A percentile compares a stretch with the other conserved stretches of the same genome.
phyloP scores from a whole-genome alignment of 352 stramenopile genomes.

The Pythium monospermum region DNA sequence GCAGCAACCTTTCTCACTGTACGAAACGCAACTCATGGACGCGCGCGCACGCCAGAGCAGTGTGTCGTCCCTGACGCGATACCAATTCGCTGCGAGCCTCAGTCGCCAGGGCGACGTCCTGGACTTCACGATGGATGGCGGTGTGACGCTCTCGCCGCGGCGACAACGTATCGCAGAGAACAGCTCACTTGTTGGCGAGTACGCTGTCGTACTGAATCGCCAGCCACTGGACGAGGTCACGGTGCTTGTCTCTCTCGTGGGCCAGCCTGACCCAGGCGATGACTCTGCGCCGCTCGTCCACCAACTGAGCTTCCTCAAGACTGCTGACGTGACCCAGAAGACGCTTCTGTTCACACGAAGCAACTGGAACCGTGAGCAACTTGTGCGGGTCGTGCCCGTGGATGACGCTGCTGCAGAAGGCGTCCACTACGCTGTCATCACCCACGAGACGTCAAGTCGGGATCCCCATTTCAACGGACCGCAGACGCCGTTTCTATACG shows the following conservation, averaged over 20 bases:
- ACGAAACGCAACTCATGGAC: constrained; percentile 56
- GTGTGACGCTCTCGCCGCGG: constrained; percentile 45
- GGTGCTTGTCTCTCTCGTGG: constrained; percentile 37
- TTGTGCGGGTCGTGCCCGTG: constrained; percentile 45
- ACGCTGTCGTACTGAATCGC: constrained; percentile 64
- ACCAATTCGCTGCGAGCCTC: constrained; percentile 54
- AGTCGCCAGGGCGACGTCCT: constrained; percentile 51
- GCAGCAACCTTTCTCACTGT: constrained; percentile 28
- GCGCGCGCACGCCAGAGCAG: constrained; percentile 23
- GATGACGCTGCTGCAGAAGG: constrained; percentile 58
- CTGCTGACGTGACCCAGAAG: constrained; percentile 8
- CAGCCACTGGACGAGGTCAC: constrained; percentile 46
- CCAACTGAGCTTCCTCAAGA: constrained; percentile 29
- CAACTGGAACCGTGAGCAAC: constrained; percentile 69
- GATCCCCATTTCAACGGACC: constrained; percentile 54
- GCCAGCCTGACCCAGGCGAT: constrained; percentile 23
- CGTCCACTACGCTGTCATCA: constrained; percentile 54
- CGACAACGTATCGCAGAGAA: constrained; percentile 48
- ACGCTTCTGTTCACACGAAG: constrained; percentile 38
- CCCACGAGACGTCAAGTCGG: constrained; percentile 32
- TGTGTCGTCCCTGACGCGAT: constrained; percentile 15
- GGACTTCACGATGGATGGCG: constrained; percentile 69
- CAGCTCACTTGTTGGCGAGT: constrained; percentile 37
- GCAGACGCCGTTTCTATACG: constrained; percentile 56
- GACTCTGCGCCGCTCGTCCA: constrained; percentile 23